These are phyloP conservation scores for Hericium alpestre DNA, from an alignment of 768 basidiomycete genomes.

Conservation along the genomic window DNA sequence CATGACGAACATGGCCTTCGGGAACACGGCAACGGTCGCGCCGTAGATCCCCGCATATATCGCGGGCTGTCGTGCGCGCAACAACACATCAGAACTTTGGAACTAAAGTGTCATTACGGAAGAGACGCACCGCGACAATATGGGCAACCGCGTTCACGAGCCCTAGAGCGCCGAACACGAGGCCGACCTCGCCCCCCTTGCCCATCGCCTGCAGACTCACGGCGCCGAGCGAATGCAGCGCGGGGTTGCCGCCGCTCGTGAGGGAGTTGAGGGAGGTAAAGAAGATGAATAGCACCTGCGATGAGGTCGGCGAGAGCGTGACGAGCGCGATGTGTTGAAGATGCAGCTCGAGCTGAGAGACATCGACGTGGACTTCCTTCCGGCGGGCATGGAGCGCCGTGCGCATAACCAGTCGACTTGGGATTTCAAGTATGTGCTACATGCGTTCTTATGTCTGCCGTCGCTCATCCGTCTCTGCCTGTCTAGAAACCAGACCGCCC, in stretches of 20 bases:
- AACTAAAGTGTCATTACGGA: not conserved
- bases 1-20: slow-evolving; percentile 12
- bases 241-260: slow-evolving; percentile 13
- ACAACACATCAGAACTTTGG: too few relatives aligned
- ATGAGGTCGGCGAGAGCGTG: slow-evolving; percentile 10
- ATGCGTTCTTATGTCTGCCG: slow-evolving; percentile 1
- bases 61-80: slow-evolving; percentile 7
- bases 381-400: slow-evolving; percentile 73
- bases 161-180: slow-evolving; percentile 13
- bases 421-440: slow-evolving; percentile 54
- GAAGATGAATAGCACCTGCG: slow-evolving; percentile 13
- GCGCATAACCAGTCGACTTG: slow-evolving; percentile 74
- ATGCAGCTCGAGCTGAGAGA: slow-evolving; percentile 56
- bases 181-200: slow-evolving; percentile 11
- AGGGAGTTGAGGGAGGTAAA: slow-evolving; percentile 11
- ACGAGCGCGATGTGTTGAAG: slow-evolving; percentile 56
- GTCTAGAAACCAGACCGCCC: slow-evolving; percentile 51
- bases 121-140: slow-evolving; percentile 10
- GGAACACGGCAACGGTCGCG: slow-evolving; percentile 9
- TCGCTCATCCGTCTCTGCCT: slow-evolving; percentile 1
- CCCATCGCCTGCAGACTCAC: slow-evolving; percentile 14
- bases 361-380: slow-evolving; percentile 67
- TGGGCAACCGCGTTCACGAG: slow-evolving; percentile 11
- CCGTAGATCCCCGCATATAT: slow-evolving; percentile 12
- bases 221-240: slow-evolving; percentile 13